These are phyloP conservation scores for Lactifluus volemus DNA, from an alignment of 768 basidiomycete genomes.

Conservation along the genomic window DNA sequence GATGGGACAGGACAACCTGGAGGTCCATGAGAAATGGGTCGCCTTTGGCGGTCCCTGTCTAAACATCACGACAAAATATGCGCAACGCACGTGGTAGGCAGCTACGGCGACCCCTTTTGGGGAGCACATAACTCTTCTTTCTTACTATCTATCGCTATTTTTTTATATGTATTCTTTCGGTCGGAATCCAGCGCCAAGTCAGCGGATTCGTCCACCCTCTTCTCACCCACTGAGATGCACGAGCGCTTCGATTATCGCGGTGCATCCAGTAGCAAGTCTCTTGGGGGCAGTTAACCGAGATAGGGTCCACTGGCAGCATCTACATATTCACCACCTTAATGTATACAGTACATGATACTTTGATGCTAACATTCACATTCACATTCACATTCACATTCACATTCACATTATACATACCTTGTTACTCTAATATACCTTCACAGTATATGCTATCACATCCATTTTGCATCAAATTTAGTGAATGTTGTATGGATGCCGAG, in stretches of 20 bases:
- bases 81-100: slow-evolving; percentile 7
- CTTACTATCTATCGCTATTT: neutral
- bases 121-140: neutral
- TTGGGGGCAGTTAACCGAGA: neutral
- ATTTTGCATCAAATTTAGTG: neutral
- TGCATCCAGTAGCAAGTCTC: slow-evolving; percentile 5
- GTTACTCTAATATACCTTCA: neutral
- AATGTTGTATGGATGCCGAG: too few relatives aligned
- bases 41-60: slow-evolving; percentile 8
- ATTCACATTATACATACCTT: neutral
- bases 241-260: slow-evolving; percentile 12
- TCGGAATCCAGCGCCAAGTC: neutral
- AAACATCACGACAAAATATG: slow-evolving; percentile 12
- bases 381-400: too few relatives aligned
- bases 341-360: neutral
- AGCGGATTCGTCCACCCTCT: neutral
- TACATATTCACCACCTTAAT: neutral
- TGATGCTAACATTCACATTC: neutral
- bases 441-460: neutral
- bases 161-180: neutral
- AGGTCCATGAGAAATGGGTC: neutral
- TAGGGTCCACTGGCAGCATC: too few relatives aligned
- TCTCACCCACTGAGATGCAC: slow-evolving; percentile 10
- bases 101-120: neutral
- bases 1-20: neutral